A percentile compares a stretch with the other conserved stretches of the same genome.
Conservation (phyloP, 768 basidiomycete species). For the Kwoniella shandongensis region DNA sequence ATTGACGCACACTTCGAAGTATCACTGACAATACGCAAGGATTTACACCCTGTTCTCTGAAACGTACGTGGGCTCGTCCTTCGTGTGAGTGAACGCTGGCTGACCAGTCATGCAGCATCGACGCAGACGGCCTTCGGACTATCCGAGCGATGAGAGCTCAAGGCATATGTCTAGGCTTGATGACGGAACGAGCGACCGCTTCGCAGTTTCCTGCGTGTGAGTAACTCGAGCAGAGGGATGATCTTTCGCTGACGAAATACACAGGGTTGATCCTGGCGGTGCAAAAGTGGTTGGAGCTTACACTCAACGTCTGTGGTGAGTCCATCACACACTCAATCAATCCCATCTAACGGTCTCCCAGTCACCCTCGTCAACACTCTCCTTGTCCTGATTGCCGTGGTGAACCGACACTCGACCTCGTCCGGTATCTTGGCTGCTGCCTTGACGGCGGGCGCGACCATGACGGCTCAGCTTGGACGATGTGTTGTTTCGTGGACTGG, state of each 20-base stretch:
- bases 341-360: too few relatives aligned
- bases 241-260: not conserved
- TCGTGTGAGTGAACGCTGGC: not conserved
- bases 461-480: not conserved
- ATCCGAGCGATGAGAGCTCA: constrained; percentile 28
- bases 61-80: constrained; percentile 8
- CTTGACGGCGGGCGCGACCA: constrained; percentile 8
- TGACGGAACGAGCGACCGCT: constrained; percentile 13
- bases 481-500: constrained; percentile 21
- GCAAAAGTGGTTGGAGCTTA: constrained; percentile 25
- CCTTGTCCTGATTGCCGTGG: constrained; percentile 22
- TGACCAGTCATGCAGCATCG: constrained; percentile 7
- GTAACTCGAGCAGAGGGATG: not conserved
- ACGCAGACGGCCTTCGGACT: constrained; percentile 19
- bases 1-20: not conserved
- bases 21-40: not conserved
- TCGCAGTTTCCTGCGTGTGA: constrained; percentile 26
- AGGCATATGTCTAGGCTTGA: constrained; percentile 6
- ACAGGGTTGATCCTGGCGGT: constrained; percentile 22
- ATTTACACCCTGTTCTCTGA: constrained; percentile 27
- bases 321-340: too few relatives aligned
- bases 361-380: constrained; percentile 19
- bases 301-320: constrained; percentile 15
- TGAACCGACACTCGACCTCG: constrained; percentile 7
- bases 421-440: constrained; percentile 27